Conservation (phyloP, 1,139 yeast species). For the Candida gigantensis region DNA sequence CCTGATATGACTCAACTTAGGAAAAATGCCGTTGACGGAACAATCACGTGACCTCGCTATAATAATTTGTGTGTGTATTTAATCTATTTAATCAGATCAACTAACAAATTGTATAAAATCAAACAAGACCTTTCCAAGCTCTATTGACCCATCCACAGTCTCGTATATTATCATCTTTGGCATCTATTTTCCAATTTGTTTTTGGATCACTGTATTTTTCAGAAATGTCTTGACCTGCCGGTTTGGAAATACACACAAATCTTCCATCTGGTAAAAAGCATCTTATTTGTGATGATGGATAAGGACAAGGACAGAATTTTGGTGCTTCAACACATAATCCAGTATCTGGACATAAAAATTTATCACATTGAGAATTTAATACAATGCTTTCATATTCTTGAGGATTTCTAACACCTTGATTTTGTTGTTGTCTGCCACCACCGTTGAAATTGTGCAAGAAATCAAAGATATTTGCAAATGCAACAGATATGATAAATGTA, state of each 20-base stretch:
- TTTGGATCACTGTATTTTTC: constrained; percentile 48
- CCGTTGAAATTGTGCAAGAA: constrained; percentile 36
- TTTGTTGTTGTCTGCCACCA: constrained; percentile 15
- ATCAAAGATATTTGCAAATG: constrained; percentile 32
- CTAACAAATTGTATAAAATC: constrained; percentile 6
- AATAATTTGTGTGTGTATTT: background rate
- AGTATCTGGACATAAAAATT: constrained; percentile 82
- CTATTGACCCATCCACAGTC: constrained; percentile 79
- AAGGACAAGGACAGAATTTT: constrained; percentile 85
- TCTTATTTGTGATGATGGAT: constrained; percentile 78
- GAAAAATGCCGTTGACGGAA: constrained; percentile 10
- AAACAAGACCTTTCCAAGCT: constrained; percentile 48
- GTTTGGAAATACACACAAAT: constrained; percentile 78
- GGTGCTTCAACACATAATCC: constrained; percentile 70
- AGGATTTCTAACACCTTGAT: constrained; percentile 24
- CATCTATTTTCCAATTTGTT: constrained; percentile 53
- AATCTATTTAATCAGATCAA: no score
- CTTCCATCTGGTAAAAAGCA: constrained; percentile 73
- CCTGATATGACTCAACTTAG: constrained; percentile 10
- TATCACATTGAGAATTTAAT: constrained; percentile 52
- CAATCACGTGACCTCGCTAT: constrained; percentile 12
- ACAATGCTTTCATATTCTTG: constrained; percentile 31
- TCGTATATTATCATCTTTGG: constrained; percentile 53
- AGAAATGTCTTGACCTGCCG: constrained; percentile 51
- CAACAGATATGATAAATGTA: constrained; percentile 1